Evolutionary conservation across 352 stramenopile species (phyloP), one percentile per base, ranked within the genome.

Genomic region (Pythium phragmiticola): DNA sequence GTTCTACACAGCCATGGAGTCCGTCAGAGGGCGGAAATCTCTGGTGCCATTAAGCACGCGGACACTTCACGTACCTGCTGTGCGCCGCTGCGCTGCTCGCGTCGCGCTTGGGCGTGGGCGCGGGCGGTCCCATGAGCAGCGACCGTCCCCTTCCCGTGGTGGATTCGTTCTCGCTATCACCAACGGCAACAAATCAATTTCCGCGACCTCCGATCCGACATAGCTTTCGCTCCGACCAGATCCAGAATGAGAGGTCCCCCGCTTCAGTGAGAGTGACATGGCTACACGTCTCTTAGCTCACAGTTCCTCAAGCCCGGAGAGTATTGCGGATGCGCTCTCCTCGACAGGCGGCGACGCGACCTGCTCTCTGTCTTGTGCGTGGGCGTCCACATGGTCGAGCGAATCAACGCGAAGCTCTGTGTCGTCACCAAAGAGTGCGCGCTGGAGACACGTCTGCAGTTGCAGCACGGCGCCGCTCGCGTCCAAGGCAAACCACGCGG

Each of bases 111-210:
- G 43, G 41, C 56, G 36, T 36, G 7, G 58, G 23, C 34, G 49
- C 36, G 19, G 34, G 43, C 28, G 56, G 50, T 12, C 60, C 60
- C 60, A 66, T 66, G 17, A 30, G 7, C 21, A 9, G 37, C 14
- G 11, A 42, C 14, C 39, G 16, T 14, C 7, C 39, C 11, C 12
- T 21, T n/a, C 8, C 36, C 30, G 17, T 11, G 9, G 45, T 42
- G 58, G 59, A 58, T 58, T 65, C 49, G 49, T 42, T 65, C 59
- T 65, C 59, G 59, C 49, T 66, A 60, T 60, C 41, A 37, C 60
- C n/a, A 67, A 57, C 60, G 36, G 60, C 60, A 67, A 67, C 60
- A 67, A 67, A 67, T 62, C 60, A 67, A 21, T 7, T 6, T 39
- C 46, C 33, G 23, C 19, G 11, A 55, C 57, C 47, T 64, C 26